Evolutionary conservation across 768 basidiomycete species (phyloP).

Genomic region (Russula ochroleuca): DNA sequence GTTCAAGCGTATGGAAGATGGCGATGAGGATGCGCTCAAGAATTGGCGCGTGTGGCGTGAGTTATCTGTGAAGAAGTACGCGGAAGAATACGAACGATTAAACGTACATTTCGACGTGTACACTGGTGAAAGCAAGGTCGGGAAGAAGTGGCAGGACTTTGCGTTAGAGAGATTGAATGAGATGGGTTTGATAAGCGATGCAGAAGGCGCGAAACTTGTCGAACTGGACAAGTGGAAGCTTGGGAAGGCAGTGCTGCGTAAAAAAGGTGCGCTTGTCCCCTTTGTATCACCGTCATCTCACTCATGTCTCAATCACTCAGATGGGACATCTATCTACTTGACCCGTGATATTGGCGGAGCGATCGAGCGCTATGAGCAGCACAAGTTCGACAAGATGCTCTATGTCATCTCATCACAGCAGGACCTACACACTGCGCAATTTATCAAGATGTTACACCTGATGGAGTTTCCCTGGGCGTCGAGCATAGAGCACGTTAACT

Average conservation of each 20-base stretch:
- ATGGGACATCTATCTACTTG: constrained; percentile 91
- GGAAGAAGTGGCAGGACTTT: constrained; percentile 65
- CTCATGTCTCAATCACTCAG: constrained; percentile 39
- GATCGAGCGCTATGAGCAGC: constrained; percentile 86
- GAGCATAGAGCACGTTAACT: constrained; percentile 82
- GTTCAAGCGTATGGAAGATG: constrained; percentile 95
- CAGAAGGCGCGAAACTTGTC: constrained; percentile 78
- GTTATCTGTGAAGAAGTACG: constrained; percentile 85
- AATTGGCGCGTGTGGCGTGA: constrained; percentile 95
- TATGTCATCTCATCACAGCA: constrained; percentile 89
- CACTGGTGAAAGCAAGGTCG: constrained; percentile 82
- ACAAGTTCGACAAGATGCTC: constrained; percentile 89
- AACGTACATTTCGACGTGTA: constrained; percentile 93
- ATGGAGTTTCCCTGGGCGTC: constrained; percentile 89
- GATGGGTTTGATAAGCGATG: constrained; percentile 70
- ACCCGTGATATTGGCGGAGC: constrained; percentile 95
- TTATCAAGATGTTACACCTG: constrained; percentile 89
- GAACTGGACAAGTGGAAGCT: constrained; percentile 89
- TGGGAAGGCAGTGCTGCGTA: constrained; percentile 84
- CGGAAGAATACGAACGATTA: constrained; percentile 78
- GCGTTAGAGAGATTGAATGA: constrained; percentile 64
- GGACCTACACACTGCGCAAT: constrained; percentile 82
- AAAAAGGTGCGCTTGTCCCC: constrained; percentile 53
- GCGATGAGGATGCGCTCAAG: constrained; percentile 74
- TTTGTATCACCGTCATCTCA: neutral